A percentile compares a stretch with the other conserved stretches of the same genome.
Evolutionary conservation across 31 red algal genomes (phyloP).

Genomic region (Asparagopsis taxiformis): DNA sequence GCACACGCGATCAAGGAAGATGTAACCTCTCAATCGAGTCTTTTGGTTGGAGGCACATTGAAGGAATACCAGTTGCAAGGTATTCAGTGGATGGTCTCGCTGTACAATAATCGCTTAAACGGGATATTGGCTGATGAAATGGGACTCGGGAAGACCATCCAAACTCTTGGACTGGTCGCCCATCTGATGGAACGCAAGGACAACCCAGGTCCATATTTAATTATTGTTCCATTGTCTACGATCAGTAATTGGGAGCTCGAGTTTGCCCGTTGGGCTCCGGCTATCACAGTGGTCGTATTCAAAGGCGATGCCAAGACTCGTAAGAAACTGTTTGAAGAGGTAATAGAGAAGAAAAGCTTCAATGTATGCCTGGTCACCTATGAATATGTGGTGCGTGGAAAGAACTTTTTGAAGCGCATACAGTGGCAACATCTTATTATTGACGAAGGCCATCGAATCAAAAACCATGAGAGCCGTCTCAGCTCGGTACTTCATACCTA

Average conservation of each 20-base stretch:
- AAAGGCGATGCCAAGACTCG: slow-evolving; percentile 81
- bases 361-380: slow-evolving; percentile 94
- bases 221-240: slow-evolving; percentile 96
- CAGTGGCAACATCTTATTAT: slow-evolving; percentile 97
- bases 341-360: slow-evolving; percentile 78
- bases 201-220: slow-evolving; percentile 87
- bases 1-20: slow-evolving; percentile 90
- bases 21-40: slow-evolving; percentile 63
- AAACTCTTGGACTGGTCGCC: slow-evolving; percentile 89
- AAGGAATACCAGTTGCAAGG: slow-evolving; percentile 98
- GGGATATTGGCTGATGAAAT: slow-evolving; percentile 99
- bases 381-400: slow-evolving; percentile 95
- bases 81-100: slow-evolving; percentile 96
- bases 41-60: slow-evolving; percentile 81
- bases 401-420: slow-evolving; percentile 80
- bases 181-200: slow-evolving; percentile 95
- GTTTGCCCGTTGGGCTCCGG: slow-evolving; percentile 90
- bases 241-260: slow-evolving; percentile 96
- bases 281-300: slow-evolving; percentile 83
- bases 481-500: slow-evolving; percentile 72
- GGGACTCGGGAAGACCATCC: slow-evolving; percentile 99
- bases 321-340: slow-evolving; percentile 71
- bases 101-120: slow-evolving; percentile 96
- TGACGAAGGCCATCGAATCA: slow-evolving; percentile 98
- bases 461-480: slow-evolving; percentile 86